Percentiles rank a stretch among this genome's conserved stretches.
phyloP scores from a whole-genome alignment of 2,329 filamentous ascomycete species.

The Claviceps humidiphila region DNA sequence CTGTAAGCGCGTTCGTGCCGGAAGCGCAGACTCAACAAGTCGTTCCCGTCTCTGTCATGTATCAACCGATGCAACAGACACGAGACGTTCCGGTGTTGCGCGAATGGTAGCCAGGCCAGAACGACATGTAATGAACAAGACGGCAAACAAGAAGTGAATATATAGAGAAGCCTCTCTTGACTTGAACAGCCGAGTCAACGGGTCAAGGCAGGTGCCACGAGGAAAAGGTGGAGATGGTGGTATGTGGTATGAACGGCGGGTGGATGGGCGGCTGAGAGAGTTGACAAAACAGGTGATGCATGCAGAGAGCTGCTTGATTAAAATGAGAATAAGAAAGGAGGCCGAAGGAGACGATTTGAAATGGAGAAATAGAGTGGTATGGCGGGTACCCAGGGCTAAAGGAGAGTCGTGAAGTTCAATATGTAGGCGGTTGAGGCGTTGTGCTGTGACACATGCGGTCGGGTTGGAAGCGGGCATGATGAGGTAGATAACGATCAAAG shows the following conservation, averaged over 20 bases:
- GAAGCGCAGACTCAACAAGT: too few relatives aligned
- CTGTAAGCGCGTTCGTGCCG: too few relatives aligned
- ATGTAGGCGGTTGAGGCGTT: conserved; percentile 9
- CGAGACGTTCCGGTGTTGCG: too few relatives aligned
- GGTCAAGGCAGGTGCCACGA: conserved; percentile 23
- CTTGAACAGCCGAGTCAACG: conserved; percentile 36
- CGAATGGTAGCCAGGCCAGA: too few relatives aligned
- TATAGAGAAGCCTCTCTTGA: conserved; percentile 12
- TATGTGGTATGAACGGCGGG: not conserved
- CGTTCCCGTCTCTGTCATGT: too few relatives aligned
- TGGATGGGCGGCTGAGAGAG: not conserved
- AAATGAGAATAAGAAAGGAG: not conserved
- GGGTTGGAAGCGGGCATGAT: conserved; percentile 11
- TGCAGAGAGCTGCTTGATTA: conserved; percentile 1
- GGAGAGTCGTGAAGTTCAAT: conserved; percentile 24
- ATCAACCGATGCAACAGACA: too few relatives aligned
- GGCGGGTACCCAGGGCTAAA: conserved; percentile 13
- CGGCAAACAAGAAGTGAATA: not conserved
- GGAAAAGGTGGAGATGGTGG: not conserved
- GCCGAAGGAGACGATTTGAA: not conserved
- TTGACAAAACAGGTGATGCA: too few relatives aligned
- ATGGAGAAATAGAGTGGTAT: not conserved
- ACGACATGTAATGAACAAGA: too few relatives aligned
- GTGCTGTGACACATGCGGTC: conserved; percentile 6
- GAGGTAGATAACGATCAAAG: conserved; percentile 13